Percentiles rank a stretch among this genome's conserved stretches.
Conservation (phyloP, 1,284 basidiomycete species). For the Pseudozyma pruni region DNA sequence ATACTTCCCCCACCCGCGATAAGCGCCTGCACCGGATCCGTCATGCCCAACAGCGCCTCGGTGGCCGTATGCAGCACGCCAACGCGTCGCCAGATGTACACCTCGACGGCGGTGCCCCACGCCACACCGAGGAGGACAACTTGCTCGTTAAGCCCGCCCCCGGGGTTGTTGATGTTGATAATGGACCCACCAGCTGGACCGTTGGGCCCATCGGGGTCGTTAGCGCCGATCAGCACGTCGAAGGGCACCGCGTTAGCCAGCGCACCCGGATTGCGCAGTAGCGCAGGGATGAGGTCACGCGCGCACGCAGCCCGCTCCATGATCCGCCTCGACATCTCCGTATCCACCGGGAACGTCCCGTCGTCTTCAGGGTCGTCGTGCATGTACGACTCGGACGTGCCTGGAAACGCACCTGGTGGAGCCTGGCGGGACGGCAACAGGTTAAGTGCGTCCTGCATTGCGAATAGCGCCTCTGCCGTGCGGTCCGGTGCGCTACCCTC, state of each 20-base stretch:
- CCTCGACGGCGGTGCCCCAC: slow-evolving; percentile 52
- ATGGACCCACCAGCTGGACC: slow-evolving; percentile 14
- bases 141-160: slow-evolving; percentile 48
- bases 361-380: slow-evolving; percentile 40
- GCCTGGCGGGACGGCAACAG: slow-evolving; percentile 41
- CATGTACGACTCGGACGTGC: slow-evolving; percentile 44
- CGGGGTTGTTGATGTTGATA: slow-evolving; percentile 45
- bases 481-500: slow-evolving; percentile 23
- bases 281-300: slow-evolving; percentile 41
- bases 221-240: slow-evolving; percentile 38
- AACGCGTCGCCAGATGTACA: slow-evolving; percentile 50
- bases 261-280: slow-evolving; percentile 42
- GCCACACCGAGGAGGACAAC: slow-evolving; percentile 44
- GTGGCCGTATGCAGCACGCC: slow-evolving; percentile 32
- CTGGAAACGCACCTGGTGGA: slow-evolving; percentile 45
- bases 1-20: slow-evolving; percentile 28
- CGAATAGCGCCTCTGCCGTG: slow-evolving; percentile 41
- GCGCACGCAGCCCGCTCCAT: slow-evolving; percentile 49
- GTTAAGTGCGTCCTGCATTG: slow-evolving; percentile 45
- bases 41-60: slow-evolving; percentile 14
- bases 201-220: slow-evolving; percentile 18
- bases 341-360: slow-evolving; percentile 34
- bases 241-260: slow-evolving; percentile 45
- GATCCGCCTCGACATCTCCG: slow-evolving; percentile 49
- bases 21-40: slow-evolving; percentile 26